Conservation (phyloP, 345 rosid genomes). For the Eucalyptus cloeziana region DNA sequence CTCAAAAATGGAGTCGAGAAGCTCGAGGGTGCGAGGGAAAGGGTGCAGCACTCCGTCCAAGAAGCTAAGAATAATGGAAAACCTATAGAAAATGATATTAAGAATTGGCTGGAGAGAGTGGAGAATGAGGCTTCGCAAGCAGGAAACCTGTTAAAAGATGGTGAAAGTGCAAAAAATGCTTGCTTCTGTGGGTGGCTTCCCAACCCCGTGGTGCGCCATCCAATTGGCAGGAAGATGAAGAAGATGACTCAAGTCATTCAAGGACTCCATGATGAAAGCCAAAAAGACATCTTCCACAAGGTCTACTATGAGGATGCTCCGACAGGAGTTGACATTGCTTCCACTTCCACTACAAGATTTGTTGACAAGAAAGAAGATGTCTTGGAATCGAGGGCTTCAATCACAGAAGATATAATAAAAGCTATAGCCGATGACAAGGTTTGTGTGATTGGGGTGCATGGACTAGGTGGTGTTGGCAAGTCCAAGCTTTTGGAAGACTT, state of each 20-base stretch:
- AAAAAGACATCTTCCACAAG: fast-evolving
- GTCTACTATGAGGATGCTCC: fast-evolving
- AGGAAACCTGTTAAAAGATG: fast-evolving
- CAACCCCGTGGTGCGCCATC: too few relatives aligned
- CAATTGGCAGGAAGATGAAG: too few relatives aligned
- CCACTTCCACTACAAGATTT: fast-evolving
- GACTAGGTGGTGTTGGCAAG: too few relatives aligned
- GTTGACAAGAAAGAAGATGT: fast-evolving
- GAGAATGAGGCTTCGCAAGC: fast-evolving
- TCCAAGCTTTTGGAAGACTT: too few relatives aligned
- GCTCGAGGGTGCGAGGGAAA: not conserved
- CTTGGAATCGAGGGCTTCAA: fast-evolving
- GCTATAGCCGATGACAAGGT: too few relatives aligned
- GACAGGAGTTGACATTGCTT: fast-evolving
- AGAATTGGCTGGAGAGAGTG: not conserved
- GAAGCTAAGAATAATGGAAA: not conserved
- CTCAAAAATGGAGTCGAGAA: not conserved
- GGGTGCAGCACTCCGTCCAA: not conserved
- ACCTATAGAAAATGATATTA: not conserved
- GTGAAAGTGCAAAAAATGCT: fast-evolving
- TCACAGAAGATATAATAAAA: too few relatives aligned
- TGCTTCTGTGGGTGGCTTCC: too few relatives aligned
- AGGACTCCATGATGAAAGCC: fast-evolving
- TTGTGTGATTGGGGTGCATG: too few relatives aligned
- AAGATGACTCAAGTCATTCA: too few relatives aligned